Evolutionary conservation across 2,329 filamentous ascomycete genomes (phyloP), one percentile per base, ranked within the genome.

Genomic region (Talaromyces marneffei): DNA sequence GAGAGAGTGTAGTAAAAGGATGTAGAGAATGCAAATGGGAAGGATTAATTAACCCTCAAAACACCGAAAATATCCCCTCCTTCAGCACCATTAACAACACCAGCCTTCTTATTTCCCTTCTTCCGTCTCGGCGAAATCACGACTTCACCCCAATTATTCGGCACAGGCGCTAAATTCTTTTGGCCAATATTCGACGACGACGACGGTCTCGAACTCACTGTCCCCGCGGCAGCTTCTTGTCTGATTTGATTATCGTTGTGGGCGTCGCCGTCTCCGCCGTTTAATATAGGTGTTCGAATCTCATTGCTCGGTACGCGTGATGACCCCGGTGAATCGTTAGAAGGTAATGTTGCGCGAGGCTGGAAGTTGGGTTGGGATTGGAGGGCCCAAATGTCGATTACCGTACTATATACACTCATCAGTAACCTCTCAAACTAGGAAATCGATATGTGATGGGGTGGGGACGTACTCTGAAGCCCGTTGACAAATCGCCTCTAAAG

Each of bases 401-500:
- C 76, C 25, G 75, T 76, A 60, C 76, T 78, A 4, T 29, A 27
- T 5, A 16, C 7, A 27, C 8, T 27, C n/a, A 12, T 35, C 29
- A 16, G 5, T 52, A 39, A 23, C 29, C 39, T 69, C 74, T 71
- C 20, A 10, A 10, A 44, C 20, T 7, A 23, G 9, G 8, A 4
- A n/a, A 29, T 7, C 9, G 16, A 25, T 37, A 14, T 37, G n/a
- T n/a, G 16, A 2, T 9, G 40, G 40, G 12, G 42, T 18, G 12
- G 14, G 4, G 12, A 42, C 50, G n/a, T 63, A 79, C 77, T 79
- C 77, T n/a, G 77, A 79, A 58, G 77, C 74, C 53, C 74, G 71
- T 65, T 79, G 77, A 65, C 77, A 79, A 63, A 79, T 79, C 4
- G 75, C 74, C 63, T 79, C 77, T 42, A 79, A 66, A 7, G 76